Percentiles rank a stretch among this genome's conserved stretches.
Evolutionary conservation across 805 yeast genomes (phyloP).

Genomic region (Yarrowia sp.): DNA sequence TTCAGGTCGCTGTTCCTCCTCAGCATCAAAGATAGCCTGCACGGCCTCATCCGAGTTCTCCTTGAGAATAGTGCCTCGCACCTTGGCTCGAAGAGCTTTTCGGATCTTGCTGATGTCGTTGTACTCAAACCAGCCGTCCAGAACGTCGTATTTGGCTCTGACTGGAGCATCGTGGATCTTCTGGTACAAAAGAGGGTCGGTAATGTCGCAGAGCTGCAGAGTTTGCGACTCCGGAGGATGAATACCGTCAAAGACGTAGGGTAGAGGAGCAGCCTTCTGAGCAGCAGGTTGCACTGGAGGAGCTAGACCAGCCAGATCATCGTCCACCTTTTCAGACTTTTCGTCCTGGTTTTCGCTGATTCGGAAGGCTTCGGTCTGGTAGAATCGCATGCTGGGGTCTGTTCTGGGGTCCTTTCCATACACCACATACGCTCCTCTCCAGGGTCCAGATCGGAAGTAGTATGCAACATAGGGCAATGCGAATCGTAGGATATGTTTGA

Average conservation of each 20-base stretch:
- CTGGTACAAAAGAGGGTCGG: constrained; percentile 64
- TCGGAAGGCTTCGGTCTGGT: constrained; percentile 87
- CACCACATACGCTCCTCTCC: constrained; percentile 84
- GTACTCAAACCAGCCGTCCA: constrained; percentile 82
- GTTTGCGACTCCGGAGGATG: constrained; percentile 71
- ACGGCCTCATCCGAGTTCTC: constrained; percentile 21
- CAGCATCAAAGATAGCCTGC: constrained; percentile 40
- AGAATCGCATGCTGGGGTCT: constrained; percentile 61
- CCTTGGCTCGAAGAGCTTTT: constrained; percentile 71
- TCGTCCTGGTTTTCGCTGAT: constrained; percentile 50
- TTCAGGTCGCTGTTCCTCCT: constrained; percentile 47
- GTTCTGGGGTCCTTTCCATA: constrained; percentile 79
- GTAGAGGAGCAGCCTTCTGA: constrained; percentile 44
- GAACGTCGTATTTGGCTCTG: constrained; percentile 58
- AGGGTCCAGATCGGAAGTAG: constrained; percentile 87
- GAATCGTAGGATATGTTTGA: constrained; percentile 61
- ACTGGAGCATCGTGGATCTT: constrained; percentile 54
- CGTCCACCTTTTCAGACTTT: constrained; percentile 46
- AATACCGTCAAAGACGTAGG: constrained; percentile 74
- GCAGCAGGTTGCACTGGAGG: constrained; percentile 47
- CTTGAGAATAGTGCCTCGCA: constrained; percentile 20
- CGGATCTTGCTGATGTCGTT: constrained; percentile 69
- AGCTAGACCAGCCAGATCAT: constrained; percentile 41
- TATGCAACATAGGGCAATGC: constrained; percentile 88
- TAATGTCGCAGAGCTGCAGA: constrained; percentile 79